Conservation (phyloP, 345 rosid genomes). For the Boechera stricta region DNA sequence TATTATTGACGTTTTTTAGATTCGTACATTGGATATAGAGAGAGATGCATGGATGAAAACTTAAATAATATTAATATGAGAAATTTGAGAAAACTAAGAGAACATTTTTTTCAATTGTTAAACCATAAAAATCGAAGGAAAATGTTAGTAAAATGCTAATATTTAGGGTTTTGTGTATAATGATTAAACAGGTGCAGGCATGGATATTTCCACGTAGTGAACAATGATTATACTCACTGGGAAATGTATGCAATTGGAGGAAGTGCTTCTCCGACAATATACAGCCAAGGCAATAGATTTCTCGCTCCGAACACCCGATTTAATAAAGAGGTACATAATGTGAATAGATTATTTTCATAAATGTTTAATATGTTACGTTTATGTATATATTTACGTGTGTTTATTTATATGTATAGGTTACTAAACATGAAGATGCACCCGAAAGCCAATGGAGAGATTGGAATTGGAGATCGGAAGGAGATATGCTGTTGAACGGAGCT, state of each 20-base stretch:
- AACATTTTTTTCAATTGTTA: not conserved
- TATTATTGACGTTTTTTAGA: not conserved
- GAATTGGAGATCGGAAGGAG: constrained; percentile 87
- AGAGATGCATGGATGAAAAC: constrained; percentile 1
- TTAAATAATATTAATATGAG: not conserved
- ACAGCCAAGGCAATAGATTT: constrained; percentile 85
- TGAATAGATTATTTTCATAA: not conserved
- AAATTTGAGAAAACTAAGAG: not conserved
- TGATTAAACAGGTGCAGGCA: constrained; percentile 62
- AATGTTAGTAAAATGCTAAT: not conserved
- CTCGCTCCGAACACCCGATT: constrained; percentile 62
- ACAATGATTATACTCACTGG: constrained; percentile 89
- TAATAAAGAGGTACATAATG: constrained; percentile 60
- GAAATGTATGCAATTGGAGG: constrained; percentile 89
- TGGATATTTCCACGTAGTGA: constrained; percentile 87
- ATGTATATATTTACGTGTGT: not conserved
- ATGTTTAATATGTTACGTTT: not conserved
- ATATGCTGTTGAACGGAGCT: constrained; percentile 73
- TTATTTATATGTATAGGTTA: constrained; percentile 53
- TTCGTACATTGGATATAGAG: not conserved
- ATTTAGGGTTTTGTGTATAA: not conserved
- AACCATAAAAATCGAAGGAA: not conserved
- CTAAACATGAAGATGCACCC: constrained; percentile 74
- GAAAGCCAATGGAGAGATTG: constrained; percentile 67
- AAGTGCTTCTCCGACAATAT: constrained; percentile 77